Evolutionary conservation across 331 rosid genomes (phyloP).

Genomic region (Quercus phellos): DNA sequence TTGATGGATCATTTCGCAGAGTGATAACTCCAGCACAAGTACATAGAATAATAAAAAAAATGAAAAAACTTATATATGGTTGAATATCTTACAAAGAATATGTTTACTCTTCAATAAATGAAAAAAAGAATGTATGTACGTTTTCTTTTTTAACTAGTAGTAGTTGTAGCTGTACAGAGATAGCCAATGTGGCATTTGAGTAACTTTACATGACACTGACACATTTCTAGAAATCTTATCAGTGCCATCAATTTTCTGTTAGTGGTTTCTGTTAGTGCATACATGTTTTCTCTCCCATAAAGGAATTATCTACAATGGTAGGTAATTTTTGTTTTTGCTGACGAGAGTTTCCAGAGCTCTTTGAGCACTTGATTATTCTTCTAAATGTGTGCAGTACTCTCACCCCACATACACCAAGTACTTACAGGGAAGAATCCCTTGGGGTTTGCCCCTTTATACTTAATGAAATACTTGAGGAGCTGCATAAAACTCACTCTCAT

Average conservation of each 20-base stretch:
- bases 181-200: conserved; percentile 16
- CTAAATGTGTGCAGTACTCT: no score
- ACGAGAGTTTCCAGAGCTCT: no score
- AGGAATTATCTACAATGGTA: not conserved
- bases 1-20: no score
- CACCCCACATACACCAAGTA: no score
- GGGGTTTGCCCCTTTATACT: not conserved
- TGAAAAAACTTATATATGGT: no score
- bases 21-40: not conserved
- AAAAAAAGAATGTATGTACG: conserved; percentile 20
- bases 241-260: not conserved
- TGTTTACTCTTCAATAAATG: not conserved
- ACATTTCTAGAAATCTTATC: not conserved
- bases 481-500: conserved; percentile 81
- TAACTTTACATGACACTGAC: not conserved
- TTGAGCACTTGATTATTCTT: no score
- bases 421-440: no score
- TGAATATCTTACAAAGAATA: not conserved
- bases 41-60: not conserved
- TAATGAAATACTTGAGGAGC: conserved; percentile 77
- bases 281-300: not conserved
- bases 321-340: not conserved
- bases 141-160: conserved; percentile 16
- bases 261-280: not conserved
- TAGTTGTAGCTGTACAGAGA: conserved; percentile 18